phyloP scores from a whole-genome alignment of 306 rosid species.

The Trifolium dubium region DNA sequence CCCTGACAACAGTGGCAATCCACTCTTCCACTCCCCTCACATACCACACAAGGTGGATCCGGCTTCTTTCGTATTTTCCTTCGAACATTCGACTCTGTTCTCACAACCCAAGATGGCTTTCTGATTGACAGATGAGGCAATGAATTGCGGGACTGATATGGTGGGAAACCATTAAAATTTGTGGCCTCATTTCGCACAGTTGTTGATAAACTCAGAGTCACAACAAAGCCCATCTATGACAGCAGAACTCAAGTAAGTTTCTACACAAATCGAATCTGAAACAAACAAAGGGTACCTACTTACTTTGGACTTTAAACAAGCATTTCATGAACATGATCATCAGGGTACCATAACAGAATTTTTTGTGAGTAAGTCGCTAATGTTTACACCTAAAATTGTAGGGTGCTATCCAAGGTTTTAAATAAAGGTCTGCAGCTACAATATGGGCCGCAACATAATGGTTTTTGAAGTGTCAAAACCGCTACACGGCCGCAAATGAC shows the following conservation, averaged over 20 bases:
- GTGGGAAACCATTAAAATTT: conserved; percentile 57
- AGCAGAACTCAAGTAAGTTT: conserved; percentile 33
- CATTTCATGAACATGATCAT: neutral
- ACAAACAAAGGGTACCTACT: conserved; percentile 46
- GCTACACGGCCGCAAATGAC: neutral
- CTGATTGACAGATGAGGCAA: conserved; percentile 63
- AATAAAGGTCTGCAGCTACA: neutral
- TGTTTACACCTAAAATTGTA: neutral
- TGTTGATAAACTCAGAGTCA: conserved; percentile 36
- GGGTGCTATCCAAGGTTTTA: neutral
- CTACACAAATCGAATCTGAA: conserved; percentile 47
- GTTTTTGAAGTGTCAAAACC: neutral
- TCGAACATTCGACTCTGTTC: conserved; percentile 77
- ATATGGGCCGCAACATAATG: neutral
- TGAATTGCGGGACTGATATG: conserved; percentile 42
- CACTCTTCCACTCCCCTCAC: conserved; percentile 81
- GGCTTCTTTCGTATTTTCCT: conserved; percentile 66
- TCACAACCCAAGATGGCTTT: conserved; percentile 83
- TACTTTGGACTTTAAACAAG: conserved; percentile 36
- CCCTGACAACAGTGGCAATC: conserved; percentile 73
- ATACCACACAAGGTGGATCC: conserved; percentile 79
- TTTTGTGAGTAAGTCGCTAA: neutral
- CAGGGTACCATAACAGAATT: neutral
- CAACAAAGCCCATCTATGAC: conserved; percentile 44
- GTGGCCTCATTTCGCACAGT: conserved; percentile 58